Evolutionary conservation across 2,329 filamentous ascomycete species (phyloP), one percentile per base, ranked within the genome.

Genomic region (Alternaria arborescens): DNA sequence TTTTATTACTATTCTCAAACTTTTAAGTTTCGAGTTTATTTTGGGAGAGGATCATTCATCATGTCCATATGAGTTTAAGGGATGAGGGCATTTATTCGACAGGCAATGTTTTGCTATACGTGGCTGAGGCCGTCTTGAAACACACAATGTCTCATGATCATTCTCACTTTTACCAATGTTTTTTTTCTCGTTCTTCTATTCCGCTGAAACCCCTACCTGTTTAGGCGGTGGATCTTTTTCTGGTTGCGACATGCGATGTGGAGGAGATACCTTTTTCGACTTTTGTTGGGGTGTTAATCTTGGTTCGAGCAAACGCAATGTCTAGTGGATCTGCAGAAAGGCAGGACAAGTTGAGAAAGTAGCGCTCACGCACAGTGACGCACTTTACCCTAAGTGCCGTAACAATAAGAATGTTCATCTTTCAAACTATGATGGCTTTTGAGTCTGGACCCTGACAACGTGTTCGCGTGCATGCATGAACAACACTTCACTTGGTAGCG

Each of bases 131-230:
- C 24, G 36, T 58, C 51, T 58, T 62, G 64, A 65, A 61, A 65
- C 62, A 64, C 32, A 42, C 30, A 50, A 61, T 61, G 64, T 67
- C 54, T 67, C 64, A 67, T 59, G 64, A 60, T 52, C 26, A 52
- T 48, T 30, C 54, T 30, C 50, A 38, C 47, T 59, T 36, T 55
- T 42, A 30, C 12, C 53, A 47, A 30, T 12, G 8, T 24, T 47
- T 14, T 41, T 54, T 53, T 34, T 26, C 5, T 1, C 26, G 24
- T n/a, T 47, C 30, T 36, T 34, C 53, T 52, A 38, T 42, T 32
- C 48, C 26, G 28, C 30, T 22, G 28, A 52, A 52, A 34, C 42
- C 41, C 38, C 41, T 28, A 42, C 52, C 55, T 43, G 36, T 41
- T 61, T 44, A 46, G 40, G 38, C 26, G 55, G 42, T 18, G 32